phyloP scores from a whole-genome alignment of 2,329 filamentous ascomycete genomes.

The Stachybotrys chartarum region DNA sequence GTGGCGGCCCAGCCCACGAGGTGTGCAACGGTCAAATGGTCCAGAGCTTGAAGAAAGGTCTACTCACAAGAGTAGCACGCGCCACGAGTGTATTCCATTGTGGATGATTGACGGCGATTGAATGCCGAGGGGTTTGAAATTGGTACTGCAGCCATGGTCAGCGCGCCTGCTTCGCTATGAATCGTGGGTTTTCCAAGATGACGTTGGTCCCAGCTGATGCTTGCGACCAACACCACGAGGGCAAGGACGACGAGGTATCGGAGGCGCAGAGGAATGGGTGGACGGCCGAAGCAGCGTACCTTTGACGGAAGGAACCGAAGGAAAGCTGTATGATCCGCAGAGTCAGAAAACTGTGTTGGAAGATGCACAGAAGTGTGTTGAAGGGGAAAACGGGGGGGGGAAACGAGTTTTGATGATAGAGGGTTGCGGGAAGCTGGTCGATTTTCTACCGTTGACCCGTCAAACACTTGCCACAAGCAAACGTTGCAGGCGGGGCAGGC shows the following conservation, averaged over 20 bases:
- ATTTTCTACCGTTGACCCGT: neutral
- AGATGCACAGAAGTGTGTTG: neutral
- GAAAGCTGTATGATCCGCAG: neutral
- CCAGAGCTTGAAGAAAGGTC: neutral
- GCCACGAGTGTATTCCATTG: conserved; percentile 40
- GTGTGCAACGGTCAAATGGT: neutral
- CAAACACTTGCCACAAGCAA: neutral
- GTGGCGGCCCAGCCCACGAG: neutral
- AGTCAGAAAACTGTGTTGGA: neutral
- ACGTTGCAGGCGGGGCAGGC: neutral
- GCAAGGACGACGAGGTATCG: neutral
- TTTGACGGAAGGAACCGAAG: neutral
- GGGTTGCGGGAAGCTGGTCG: neutral
- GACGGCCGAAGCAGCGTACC: neutral
- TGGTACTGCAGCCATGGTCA: neutral
- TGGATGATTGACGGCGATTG: neutral
- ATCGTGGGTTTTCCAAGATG: neutral
- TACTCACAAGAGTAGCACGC: conserved; percentile 47
- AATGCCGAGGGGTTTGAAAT: neutral
- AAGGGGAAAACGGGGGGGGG: neutral
- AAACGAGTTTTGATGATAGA: neutral
- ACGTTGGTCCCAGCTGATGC: neutral
- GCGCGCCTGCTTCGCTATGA: neutral
- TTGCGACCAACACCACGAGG: neutral
- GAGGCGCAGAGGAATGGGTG: neutral